phyloP scores from a whole-genome alignment of 106 monocot species.

The Acanthochlamys bracteata region DNA sequence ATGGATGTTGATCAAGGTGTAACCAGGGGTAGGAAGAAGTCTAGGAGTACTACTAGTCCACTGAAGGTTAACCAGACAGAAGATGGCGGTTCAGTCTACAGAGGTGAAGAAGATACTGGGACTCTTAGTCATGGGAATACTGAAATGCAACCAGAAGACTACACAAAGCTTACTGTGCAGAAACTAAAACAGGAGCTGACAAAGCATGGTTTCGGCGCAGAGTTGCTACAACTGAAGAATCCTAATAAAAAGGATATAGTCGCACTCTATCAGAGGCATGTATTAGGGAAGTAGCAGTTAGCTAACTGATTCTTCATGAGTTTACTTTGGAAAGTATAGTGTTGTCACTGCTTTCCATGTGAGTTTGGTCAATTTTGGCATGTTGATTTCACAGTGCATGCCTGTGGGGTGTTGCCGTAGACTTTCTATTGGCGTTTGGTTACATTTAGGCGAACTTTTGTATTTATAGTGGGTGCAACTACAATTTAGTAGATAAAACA shows the following conservation, averaged over 20 bases:
- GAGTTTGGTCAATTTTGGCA: no score
- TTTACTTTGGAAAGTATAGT: no score
- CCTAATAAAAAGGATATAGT: slow-evolving; percentile 86
- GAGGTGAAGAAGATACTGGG: slow-evolving; percentile 32
- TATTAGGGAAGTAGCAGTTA: slow-evolving; percentile 12
- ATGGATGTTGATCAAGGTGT: slow-evolving; percentile 52
- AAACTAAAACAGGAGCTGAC: slow-evolving; percentile 92
- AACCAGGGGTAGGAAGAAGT: slow-evolving; percentile 39
- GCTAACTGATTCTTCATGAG: no score
- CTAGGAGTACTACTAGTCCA: slow-evolving; percentile 74
- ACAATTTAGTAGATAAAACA: no score
- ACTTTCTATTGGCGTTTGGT: no score
- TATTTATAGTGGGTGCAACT: no score
- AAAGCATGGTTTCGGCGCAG: slow-evolving; percentile 76
- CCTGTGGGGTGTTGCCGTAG: no score
- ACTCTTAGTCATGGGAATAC: slow-evolving; percentile 19
- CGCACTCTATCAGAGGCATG: slow-evolving; percentile 71
- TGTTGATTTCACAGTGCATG: no score
- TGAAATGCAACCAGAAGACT: slow-evolving; percentile 41
- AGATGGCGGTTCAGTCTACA: slow-evolving; percentile 75
- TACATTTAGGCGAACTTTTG: no score
- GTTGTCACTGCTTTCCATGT: no score
- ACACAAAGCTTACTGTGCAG: slow-evolving; percentile 64
- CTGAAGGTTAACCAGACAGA: slow-evolving; percentile 35
- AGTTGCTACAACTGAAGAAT: slow-evolving; percentile 72